Conservation (phyloP, 2,329 filamentous ascomycete genomes). For the Phyllosticta citrichinensis region DNA sequence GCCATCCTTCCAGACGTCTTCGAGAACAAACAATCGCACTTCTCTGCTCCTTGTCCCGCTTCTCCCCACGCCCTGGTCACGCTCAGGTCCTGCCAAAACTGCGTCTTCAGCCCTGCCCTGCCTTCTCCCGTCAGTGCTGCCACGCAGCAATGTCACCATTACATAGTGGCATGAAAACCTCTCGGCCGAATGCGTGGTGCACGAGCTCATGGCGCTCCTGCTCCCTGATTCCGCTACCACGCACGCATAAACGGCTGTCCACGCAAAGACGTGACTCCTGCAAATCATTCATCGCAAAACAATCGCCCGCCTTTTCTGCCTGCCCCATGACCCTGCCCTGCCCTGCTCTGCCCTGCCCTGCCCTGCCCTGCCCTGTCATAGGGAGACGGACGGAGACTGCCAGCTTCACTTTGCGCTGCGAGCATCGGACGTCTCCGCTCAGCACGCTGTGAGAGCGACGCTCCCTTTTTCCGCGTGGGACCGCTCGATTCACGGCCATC, state of each 20-base stretch:
- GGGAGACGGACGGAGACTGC: neutral
- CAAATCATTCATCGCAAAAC: neutral
- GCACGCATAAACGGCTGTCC: neutral
- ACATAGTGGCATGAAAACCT: neutral
- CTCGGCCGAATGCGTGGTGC: neutral
- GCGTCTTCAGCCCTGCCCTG: neutral
- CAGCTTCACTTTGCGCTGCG: too few species aligned
- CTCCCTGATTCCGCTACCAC: neutral
- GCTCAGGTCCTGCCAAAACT: neutral
- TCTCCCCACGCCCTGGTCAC: neutral
- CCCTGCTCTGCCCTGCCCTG: neutral
- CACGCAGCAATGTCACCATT: neutral
- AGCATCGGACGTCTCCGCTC: neutral
- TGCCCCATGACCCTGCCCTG: neutral
- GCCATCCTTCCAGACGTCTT: neutral
- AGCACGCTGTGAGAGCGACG: neutral
- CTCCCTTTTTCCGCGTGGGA: neutral
- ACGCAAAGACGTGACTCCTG: neutral
- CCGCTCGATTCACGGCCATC: neutral
- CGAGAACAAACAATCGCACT: neutral
- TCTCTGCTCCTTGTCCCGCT: neutral
- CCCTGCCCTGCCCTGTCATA: neutral
- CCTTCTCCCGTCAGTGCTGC: neutral
- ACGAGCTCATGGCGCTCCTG: neutral
- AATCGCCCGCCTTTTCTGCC: too few species aligned